Conservation (phyloP, 371 early-diverging fungal species). For the Mortierella sp. region DNA sequence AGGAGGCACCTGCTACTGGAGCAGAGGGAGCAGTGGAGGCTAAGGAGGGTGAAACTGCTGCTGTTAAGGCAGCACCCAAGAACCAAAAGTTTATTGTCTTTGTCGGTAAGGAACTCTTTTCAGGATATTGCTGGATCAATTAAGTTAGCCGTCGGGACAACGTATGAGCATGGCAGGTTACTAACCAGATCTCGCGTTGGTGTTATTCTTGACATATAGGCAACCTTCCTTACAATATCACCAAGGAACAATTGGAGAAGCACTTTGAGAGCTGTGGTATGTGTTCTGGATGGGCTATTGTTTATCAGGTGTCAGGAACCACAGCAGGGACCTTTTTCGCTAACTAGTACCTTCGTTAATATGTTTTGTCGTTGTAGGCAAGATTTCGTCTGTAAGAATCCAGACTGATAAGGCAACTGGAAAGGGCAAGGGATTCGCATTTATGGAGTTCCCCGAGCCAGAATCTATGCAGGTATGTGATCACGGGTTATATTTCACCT, state of each 20-base stretch:
- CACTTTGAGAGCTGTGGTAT: constrained; percentile 72
- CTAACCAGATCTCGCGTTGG: background rate
- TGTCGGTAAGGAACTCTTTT: constrained; percentile 65
- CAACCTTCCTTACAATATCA: constrained; percentile 77
- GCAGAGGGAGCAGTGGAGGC: constrained; percentile 15
- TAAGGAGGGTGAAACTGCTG: constrained; percentile 20
- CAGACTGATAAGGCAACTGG: constrained; percentile 82
- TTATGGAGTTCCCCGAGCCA: constrained; percentile 77
- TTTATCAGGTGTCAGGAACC: background rate
- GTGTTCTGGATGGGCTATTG: background rate
- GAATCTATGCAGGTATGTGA: constrained; percentile 66
- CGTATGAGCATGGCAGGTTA: background rate
- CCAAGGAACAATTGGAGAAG: constrained; percentile 73
- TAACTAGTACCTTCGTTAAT: background rate
- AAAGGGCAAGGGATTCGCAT: constrained; percentile 84
- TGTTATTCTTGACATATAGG: constrained; percentile 53
- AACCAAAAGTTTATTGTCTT: constrained; percentile 76
- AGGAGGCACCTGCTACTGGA: background rate
- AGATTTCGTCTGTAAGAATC: constrained; percentile 73
- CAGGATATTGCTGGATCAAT: background rate
- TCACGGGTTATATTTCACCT: background rate
- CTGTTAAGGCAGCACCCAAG: constrained; percentile 37
- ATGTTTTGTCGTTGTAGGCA: constrained; percentile 34
- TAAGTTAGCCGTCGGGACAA: background rate
- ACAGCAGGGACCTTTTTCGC: background rate